phyloP scores from a whole-genome alignment of 768 basidiomycete genomes.

The Lentinula edodes region DNA sequence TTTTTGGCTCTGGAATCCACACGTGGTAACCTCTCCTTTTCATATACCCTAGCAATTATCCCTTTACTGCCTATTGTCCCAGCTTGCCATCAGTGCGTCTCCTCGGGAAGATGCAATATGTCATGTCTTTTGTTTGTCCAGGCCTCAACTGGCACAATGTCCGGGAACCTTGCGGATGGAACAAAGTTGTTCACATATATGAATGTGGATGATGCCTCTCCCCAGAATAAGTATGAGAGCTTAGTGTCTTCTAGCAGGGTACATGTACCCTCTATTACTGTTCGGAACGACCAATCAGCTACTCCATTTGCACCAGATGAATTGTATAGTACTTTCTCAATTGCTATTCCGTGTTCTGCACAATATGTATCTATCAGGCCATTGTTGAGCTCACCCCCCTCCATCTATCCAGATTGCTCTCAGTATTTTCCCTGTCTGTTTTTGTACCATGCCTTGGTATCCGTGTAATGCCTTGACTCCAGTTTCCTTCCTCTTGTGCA shows the following conservation, averaged over 20 bases:
- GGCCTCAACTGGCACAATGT: background rate
- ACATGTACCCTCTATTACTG: constrained; percentile 14
- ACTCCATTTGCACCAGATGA: constrained; percentile 23
- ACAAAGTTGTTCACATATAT: background rate
- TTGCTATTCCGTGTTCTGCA: no score
- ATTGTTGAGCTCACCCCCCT: no score
- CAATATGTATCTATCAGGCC: no score
- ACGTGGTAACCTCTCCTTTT: background rate
- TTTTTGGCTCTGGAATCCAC: background rate
- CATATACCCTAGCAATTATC: background rate
- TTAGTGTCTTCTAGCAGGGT: background rate
- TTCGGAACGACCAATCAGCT: constrained; percentile 16
- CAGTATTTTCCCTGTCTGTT: no score
- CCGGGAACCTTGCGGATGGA: background rate
- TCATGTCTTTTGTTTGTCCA: background rate
- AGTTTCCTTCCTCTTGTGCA: no score
- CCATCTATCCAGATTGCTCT: no score
- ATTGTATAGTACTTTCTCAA: no score
- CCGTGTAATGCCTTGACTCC: no score
- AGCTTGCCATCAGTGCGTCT: background rate
- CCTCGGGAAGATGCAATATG: background rate
- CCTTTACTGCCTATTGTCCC: background rate
- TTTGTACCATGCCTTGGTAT: no score
- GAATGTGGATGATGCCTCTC: background rate
- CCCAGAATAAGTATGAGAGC: background rate